These are phyloP conservation scores for Marchantia paleacea DNA, from an alignment of 225 moss, liverwort and hornwort genomes.

Conservation along the genomic window DNA sequence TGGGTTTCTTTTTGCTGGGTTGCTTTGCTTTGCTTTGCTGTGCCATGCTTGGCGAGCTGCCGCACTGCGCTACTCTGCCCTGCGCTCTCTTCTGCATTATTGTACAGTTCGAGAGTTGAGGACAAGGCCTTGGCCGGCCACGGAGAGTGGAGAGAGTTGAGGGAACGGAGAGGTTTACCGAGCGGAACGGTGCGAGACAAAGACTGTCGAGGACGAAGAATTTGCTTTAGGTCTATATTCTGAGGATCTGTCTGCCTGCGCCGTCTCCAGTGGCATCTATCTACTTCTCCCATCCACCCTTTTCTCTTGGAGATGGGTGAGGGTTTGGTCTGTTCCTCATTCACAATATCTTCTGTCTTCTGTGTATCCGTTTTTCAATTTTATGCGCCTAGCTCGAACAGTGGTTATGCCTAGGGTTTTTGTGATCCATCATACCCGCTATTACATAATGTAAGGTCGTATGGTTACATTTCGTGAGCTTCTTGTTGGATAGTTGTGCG, in stretches of 20 bases:
- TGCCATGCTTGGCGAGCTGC: background rate
- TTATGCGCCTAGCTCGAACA: background rate
- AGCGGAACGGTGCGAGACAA: background rate
- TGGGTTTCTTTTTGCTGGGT: background rate
- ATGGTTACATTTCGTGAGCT: no score
- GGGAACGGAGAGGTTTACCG: background rate
- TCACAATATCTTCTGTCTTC: slow-evolving; percentile 8
- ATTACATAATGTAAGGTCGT: background rate
- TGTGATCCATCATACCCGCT: no score
- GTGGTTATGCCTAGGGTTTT: background rate
- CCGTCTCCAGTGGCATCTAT: slow-evolving; percentile 16
- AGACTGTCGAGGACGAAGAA: background rate
- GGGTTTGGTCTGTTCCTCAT: slow-evolving; percentile 47
- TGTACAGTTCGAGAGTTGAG: background rate
- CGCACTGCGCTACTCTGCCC: background rate
- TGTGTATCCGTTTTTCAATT: background rate
- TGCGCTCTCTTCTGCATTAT: background rate
- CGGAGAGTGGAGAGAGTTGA: background rate
- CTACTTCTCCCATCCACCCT: slow-evolving; percentile 26
- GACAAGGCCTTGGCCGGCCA: background rate
- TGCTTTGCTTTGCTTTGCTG: background rate
- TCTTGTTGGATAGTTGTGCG: no score
- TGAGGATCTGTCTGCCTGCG: background rate
- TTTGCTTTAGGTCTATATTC: background rate
- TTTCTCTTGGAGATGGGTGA: slow-evolving; percentile 46